Conservation (phyloP, 441 rosid genomes). For the Corymbia citriodora region DNA sequence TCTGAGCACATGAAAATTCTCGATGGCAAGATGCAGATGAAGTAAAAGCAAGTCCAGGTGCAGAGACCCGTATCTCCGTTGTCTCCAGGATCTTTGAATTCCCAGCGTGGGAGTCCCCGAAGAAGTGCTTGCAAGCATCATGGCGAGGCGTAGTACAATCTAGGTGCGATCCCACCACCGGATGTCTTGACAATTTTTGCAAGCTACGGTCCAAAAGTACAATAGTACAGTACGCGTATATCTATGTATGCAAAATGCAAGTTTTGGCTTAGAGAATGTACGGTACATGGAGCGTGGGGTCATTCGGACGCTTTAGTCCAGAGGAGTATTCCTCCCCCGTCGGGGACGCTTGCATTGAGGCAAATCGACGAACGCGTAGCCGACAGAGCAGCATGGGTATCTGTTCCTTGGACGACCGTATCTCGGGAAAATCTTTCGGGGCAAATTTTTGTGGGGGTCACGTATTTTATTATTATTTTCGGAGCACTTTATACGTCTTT, state of each 20-base stretch:
- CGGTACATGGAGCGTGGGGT: not conserved
- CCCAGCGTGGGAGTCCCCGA: not conserved
- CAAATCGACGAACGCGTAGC: conserved; percentile 9
- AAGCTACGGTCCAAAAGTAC: not conserved
- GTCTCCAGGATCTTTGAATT: not conserved
- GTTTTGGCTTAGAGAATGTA: not conserved
- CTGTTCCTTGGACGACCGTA: not conserved
- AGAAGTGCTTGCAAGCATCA: not conserved
- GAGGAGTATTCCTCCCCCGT: not conserved
- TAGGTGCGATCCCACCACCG: not conserved
- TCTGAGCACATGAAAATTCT: conserved; percentile 22
- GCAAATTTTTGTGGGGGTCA: not conserved
- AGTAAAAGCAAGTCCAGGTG: conserved; percentile 21
- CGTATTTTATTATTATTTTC: not conserved
- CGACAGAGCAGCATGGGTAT: not conserved
- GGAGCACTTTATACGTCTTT: not conserved
- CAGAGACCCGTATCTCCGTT: conserved; percentile 31
- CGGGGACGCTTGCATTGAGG: not conserved
- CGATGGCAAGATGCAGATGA: not conserved
- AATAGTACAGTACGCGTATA: not conserved
- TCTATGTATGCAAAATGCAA: not conserved
- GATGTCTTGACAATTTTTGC: not conserved
- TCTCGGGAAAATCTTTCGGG: not conserved
- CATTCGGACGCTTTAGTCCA: not conserved
- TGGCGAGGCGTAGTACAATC: not conserved